Conservation (phyloP, 345 rosid species). For the Eucalyptus decipiens region DNA sequence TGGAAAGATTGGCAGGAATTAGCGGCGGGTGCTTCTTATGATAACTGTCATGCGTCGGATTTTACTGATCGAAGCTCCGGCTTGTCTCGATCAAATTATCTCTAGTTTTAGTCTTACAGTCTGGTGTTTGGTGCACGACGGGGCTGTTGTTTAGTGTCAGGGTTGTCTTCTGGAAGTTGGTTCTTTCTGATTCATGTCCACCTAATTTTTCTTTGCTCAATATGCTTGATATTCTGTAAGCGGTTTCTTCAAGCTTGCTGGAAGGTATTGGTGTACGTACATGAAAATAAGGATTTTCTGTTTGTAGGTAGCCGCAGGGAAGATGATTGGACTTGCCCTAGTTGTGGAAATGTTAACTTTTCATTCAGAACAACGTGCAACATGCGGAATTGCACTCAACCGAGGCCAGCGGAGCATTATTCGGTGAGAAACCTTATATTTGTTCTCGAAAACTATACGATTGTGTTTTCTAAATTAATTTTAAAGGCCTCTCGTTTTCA, state of each 20-base stretch:
- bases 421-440: slow-evolving; percentile 13
- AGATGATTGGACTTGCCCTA: slow-evolving; percentile 99
- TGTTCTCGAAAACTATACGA: background rate
- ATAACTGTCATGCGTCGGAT: background rate
- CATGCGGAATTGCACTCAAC: slow-evolving; percentile 97
- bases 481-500: background rate
- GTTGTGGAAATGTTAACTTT: slow-evolving; percentile 95
- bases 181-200: background rate
- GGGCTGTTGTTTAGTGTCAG: background rate
- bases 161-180: background rate
- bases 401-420: slow-evolving; percentile 90
- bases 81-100: background rate
- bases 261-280: background rate
- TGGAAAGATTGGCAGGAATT: background rate
- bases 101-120: background rate
- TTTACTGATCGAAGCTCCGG: background rate
- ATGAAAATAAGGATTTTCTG: background rate
- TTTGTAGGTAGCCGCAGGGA: slow-evolving; percentile 87
- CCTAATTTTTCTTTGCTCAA: background rate
- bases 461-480: background rate
- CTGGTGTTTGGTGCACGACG: background rate
- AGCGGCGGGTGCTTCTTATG: background rate
- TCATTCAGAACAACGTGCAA: slow-evolving; percentile 96
- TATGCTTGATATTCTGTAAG: background rate
- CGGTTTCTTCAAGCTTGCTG: background rate